Conservation (phyloP, 1,284 basidiomycete species). For the Agaricales sp. region DNA sequence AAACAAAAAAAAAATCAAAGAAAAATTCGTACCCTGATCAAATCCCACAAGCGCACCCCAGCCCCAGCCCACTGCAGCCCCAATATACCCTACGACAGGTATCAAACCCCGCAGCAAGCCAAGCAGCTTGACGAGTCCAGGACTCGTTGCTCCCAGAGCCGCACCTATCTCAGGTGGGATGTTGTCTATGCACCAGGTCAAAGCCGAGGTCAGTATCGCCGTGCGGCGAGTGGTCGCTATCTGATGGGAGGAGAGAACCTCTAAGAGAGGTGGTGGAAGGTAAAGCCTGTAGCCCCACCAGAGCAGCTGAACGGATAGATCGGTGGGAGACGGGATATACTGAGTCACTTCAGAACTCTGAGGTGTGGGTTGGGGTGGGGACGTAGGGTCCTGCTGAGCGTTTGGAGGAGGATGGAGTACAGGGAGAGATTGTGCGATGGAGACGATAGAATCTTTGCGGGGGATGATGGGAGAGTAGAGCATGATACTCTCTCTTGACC, state of each 20-base stretch:
- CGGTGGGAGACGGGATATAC: neutral
- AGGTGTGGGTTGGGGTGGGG: neutral
- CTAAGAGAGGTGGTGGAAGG: neutral
- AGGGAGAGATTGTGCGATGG: neutral
- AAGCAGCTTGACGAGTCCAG: neutral
- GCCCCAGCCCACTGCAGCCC: neutral
- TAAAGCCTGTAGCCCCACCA: neutral
- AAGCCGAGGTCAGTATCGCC: neutral
- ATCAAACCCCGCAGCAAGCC: neutral
- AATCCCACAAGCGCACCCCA: neutral
- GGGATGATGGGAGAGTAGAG: neutral
- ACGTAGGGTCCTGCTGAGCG: neutral
- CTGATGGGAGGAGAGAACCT: neutral
- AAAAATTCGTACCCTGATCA: neutral
- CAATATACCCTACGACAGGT: conserved; percentile 1
- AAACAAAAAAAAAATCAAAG: neutral
- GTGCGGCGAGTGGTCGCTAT: neutral
- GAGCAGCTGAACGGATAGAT: neutral
- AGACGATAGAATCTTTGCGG: neutral
- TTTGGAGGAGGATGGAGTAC: neutral
- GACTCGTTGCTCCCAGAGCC: neutral
- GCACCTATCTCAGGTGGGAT: neutral
- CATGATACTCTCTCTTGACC: conserved; percentile 1
- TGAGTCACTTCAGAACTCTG: neutral
- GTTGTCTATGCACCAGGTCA: neutral